A percentile compares a stretch with the other conserved stretches of the same genome.
These are phyloP conservation scores for Straminergon stramineum DNA, from an alignment of 225 moss, liverwort and hornwort genomes.

Conservation along the genomic window DNA sequence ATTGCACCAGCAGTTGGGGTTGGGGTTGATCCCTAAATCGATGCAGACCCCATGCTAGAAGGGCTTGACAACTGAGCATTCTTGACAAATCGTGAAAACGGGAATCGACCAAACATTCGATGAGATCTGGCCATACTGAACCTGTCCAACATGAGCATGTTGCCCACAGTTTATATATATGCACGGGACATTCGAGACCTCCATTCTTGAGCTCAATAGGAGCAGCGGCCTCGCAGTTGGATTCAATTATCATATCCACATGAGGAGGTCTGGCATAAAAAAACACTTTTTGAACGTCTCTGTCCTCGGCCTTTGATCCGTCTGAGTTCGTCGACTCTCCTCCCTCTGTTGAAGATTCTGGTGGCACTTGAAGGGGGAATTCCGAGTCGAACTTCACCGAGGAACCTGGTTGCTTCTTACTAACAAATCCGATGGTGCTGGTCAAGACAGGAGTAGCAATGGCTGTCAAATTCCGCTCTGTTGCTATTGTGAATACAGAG, in stretches of 20 bases:
- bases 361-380: too few species aligned
- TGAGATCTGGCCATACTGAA: not conserved
- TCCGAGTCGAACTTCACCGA: too few species aligned
- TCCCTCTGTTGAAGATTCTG: too few species aligned
- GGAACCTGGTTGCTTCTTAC: not conserved
- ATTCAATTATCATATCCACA: not conserved
- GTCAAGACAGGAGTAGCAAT: not conserved
- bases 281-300: not conserved
- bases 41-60: not conserved
- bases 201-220: not conserved
- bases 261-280: not conserved
- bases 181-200: not conserved
- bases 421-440: not conserved
- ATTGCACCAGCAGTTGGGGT: not conserved
- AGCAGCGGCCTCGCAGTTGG: not conserved
- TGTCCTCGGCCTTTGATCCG: not conserved
- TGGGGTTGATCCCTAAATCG: not conserved
- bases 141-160: not conserved
- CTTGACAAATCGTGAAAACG: not conserved
- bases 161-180: not conserved
- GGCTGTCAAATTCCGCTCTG: not conserved
- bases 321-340: not conserved
- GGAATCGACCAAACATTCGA: not conserved
- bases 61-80: not conserved
- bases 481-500: not conserved